These are phyloP conservation scores for Dryadomyces quercivorus DNA, from an alignment of 2,329 filamentous ascomycete genomes.

Conservation along the genomic window DNA sequence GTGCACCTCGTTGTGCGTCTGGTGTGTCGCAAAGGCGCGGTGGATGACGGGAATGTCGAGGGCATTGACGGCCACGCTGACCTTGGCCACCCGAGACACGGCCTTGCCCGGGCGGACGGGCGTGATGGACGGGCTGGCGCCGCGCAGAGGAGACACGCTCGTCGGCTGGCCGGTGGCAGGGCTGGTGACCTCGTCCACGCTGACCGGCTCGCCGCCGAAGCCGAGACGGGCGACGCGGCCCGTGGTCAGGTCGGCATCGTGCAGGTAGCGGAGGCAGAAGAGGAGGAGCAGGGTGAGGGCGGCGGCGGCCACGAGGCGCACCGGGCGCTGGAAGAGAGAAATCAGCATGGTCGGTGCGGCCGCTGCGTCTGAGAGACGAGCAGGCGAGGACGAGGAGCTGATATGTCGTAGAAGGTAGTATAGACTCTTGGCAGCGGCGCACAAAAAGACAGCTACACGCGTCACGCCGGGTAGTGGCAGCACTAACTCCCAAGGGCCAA, in stretches of 20 bases:
- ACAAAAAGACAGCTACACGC: no score
- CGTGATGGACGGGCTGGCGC: neutral
- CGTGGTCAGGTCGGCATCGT: conserved; percentile 6
- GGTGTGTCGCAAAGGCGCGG: conserved; percentile 22
- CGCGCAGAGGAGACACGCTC: no score
- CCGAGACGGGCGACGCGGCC: neutral
- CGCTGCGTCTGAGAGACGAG: neutral
- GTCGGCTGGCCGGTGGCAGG: no score
- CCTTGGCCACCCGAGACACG: conserved; percentile 9
- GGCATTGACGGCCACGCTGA: conserved; percentile 17
- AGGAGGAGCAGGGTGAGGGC: conserved; percentile 8
- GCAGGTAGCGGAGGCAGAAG: conserved; percentile 11
- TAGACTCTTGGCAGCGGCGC: no score
- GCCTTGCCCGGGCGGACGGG: neutral
- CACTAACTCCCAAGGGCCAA: no score
- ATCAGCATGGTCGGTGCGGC: conserved; percentile 9
- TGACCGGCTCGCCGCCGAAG: neutral
- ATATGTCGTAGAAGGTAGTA: neutral
- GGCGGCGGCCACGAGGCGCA: conserved; percentile 10
- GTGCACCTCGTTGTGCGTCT: conserved; percentile 21
- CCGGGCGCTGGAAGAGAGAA: conserved; percentile 12
- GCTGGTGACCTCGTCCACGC: no score
- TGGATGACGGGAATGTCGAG: conserved; percentile 16
- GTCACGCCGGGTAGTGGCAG: no score
- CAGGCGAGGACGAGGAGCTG: neutral